Conservation (phyloP, 148 eudicot species). For the Salicornia ramosissima region DNA sequence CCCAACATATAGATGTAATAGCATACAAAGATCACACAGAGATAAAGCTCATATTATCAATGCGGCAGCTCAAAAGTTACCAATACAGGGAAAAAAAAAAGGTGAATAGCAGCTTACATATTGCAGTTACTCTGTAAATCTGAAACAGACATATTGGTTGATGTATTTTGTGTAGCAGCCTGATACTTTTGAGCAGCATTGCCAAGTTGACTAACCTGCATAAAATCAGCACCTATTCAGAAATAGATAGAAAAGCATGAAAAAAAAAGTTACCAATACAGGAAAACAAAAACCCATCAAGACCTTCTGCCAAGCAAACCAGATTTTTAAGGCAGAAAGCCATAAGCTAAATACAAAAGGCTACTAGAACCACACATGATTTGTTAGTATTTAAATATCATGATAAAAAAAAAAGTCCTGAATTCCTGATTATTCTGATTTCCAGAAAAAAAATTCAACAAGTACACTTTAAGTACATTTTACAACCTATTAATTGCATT, state of each 20-base stretch:
- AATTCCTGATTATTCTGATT: background rate
- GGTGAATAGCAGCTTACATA: conserved; percentile 46
- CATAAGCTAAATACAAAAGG: background rate
- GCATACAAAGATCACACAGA: background rate
- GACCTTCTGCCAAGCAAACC: background rate
- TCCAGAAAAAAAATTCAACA: background rate
- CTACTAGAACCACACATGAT: background rate
- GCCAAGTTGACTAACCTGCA: conserved; percentile 94
- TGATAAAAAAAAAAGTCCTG: background rate
- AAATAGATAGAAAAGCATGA: conserved; percentile 1
- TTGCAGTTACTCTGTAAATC: conserved; percentile 92
- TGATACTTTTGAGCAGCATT: conserved; percentile 93
- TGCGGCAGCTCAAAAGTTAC: background rate
- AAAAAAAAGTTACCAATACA: no score
- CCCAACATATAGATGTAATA: background rate
- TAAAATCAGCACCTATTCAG: conserved; percentile 14
- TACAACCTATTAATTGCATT: no score
- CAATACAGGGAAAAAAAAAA: conserved; percentile 9
- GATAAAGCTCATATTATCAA: background rate
- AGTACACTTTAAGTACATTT: no score
- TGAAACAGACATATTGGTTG: conserved; percentile 57
- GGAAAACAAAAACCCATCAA: background rate
- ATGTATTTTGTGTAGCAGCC: conserved; percentile 71
- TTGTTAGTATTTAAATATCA: background rate
- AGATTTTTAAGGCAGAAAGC: background rate